Evolutionary conservation across 306 rosid genomes (phyloP).

Genomic region (Malus orientalis): DNA sequence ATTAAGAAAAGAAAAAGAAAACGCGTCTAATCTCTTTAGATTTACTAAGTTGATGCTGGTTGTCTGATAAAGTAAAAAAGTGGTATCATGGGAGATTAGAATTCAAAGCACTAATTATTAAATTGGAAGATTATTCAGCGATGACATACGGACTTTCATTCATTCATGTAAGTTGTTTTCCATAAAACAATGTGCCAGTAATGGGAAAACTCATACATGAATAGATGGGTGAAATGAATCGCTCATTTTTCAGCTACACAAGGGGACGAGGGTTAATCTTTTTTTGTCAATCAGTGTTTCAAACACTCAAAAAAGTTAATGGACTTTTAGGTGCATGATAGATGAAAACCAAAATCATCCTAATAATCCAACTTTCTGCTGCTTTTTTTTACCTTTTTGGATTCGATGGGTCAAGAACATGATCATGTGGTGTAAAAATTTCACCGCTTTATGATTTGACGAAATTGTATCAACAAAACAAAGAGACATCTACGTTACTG

Average conservation of each 20-base stretch:
- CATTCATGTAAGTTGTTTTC: background rate
- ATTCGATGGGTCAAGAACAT: slow-evolving; percentile 17
- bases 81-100: slow-evolving; percentile 13
- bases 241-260: background rate
- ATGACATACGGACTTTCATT: background rate
- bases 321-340: slow-evolving; percentile 25
- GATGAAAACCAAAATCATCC: slow-evolving; percentile 24
- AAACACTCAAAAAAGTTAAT: slow-evolving; percentile 21
- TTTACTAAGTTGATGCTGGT: slow-evolving; percentile 8
- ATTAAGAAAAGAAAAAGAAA: background rate
- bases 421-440: background rate
- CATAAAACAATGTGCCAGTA: background rate
- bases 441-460: too few relatives aligned
- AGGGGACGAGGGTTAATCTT: slow-evolving; percentile 22
- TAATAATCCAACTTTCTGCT: slow-evolving; percentile 11
- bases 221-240: background rate
- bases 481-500: too few relatives aligned
- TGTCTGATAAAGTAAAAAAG: slow-evolving; percentile 23
- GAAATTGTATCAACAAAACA: too few relatives aligned
- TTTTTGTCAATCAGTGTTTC: slow-evolving; percentile 23
- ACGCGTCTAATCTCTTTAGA: background rate
- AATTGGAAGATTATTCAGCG: background rate
- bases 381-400: slow-evolving; percentile 11
- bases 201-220: background rate
- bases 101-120: slow-evolving; percentile 34